Evolutionary conservation across 371 early-diverging fungal genomes (phyloP).

Genomic region (Syncephalis plumigaleata): DNA sequence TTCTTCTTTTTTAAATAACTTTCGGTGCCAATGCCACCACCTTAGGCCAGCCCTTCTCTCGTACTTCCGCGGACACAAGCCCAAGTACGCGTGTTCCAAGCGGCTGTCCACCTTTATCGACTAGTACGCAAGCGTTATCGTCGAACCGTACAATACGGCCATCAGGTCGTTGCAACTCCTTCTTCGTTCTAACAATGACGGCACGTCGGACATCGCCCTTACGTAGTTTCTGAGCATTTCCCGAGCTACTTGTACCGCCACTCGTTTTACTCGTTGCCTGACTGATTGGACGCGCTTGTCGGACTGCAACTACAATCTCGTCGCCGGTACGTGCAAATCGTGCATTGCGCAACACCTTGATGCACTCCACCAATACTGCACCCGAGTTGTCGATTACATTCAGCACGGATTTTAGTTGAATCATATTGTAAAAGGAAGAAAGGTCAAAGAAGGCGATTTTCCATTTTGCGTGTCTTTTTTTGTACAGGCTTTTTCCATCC

Average conservation of each 20-base stretch:
- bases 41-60: slow-evolving; percentile 91
- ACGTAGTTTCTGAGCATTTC: slow-evolving; percentile 55
- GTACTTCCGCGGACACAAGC: slow-evolving; percentile 73
- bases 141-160: slow-evolving; percentile 89
- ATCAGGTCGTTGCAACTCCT: slow-evolving; percentile 80
- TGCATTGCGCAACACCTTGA: slow-evolving; percentile 78
- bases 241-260: slow-evolving; percentile 10
- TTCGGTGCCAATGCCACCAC: slow-evolving; percentile 84
- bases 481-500: no score
- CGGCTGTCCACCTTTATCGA: slow-evolving; percentile 86
- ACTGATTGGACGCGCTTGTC: slow-evolving; percentile 73
- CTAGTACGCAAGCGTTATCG: slow-evolving; percentile 92
- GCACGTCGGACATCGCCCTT: slow-evolving; percentile 93
- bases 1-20: no score
- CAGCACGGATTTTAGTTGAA: slow-evolving; percentile 63
- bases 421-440: slow-evolving; percentile 22
- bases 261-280: slow-evolving; percentile 24
- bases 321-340: slow-evolving; percentile 70
- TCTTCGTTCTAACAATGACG: slow-evolving; percentile 80
- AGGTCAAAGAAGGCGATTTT: no score
- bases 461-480: no score
- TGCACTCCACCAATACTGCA: slow-evolving; percentile 87
- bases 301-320: slow-evolving; percentile 90
- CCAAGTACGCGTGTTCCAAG: slow-evolving; percentile 89
- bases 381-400: slow-evolving; percentile 95